These are phyloP conservation scores for Debaryomyces castellii DNA, from an alignment of 805 yeast species.

Conservation along the genomic window DNA sequence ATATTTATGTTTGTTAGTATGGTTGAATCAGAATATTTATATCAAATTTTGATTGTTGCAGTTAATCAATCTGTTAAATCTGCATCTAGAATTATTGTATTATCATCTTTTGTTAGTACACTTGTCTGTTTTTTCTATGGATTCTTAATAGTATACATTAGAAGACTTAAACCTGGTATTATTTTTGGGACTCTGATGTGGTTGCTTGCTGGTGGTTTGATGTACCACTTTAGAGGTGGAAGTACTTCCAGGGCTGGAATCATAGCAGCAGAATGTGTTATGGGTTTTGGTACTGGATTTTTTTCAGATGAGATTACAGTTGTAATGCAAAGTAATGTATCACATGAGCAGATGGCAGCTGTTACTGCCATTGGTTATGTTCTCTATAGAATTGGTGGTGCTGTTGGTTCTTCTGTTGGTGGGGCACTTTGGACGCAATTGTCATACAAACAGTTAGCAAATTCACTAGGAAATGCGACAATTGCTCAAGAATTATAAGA, in stretches of 20 bases:
- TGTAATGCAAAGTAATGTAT: slow-evolving; percentile 13
- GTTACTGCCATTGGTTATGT: slow-evolving; percentile 13
- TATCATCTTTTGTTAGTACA: slow-evolving; percentile 14
- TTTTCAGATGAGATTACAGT: slow-evolving; percentile 17
- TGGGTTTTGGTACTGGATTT: slow-evolving; percentile 21
- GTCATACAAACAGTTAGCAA: slow-evolving; percentile 1
- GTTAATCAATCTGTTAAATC: slow-evolving; percentile 12
- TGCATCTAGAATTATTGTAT: slow-evolving; percentile 15
- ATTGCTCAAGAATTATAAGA: slow-evolving; percentile 48
- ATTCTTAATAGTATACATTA: slow-evolving; percentile 11
- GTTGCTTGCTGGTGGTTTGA: slow-evolving; percentile 57
- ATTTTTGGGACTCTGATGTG: slow-evolving; percentile 53
- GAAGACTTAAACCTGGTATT: slow-evolving; percentile 47
- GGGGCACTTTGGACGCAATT: slow-evolving; percentile 20
- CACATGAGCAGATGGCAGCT: slow-evolving; percentile 19
- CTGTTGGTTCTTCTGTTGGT: slow-evolving; percentile 18
- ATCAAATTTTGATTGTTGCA: slow-evolving; percentile 15
- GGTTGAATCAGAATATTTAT: slow-evolving; percentile 13
- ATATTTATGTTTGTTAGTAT: slow-evolving; percentile 12
- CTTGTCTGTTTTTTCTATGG: slow-evolving; percentile 15
- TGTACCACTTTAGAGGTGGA: slow-evolving; percentile 52
- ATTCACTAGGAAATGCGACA: slow-evolving; percentile 7
- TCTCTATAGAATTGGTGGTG: slow-evolving; percentile 16
- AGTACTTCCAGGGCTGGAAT: slow-evolving; percentile 14
- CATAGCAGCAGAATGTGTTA: slow-evolving; percentile 15